Conservation (phyloP, 306 rosid species). For the Quercus berberidifolia region DNA sequence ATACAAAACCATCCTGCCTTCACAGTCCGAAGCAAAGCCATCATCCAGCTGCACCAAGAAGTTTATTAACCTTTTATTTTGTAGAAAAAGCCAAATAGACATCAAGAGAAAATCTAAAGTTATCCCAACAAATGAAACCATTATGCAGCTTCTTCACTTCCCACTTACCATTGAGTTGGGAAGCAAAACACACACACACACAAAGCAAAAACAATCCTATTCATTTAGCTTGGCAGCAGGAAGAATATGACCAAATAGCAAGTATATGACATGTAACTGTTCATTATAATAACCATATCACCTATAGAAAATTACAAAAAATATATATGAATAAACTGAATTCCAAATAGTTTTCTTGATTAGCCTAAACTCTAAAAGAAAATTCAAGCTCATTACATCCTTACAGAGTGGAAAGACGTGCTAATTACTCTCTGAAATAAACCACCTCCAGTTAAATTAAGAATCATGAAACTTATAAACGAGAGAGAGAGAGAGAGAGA, state of each 20-base stretch:
- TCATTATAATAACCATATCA: no score
- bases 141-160: background rate
- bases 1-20: slow-evolving; percentile 37
- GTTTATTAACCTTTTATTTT: background rate
- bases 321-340: background rate
- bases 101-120: background rate
- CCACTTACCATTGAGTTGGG: background rate
- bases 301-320: background rate
- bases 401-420: no score
- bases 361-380: no score
- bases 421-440: background rate
- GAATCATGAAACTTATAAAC: background rate
- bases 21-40: slow-evolving; percentile 48
- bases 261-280: no score
- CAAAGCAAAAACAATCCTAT: background rate
- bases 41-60: slow-evolving; percentile 61
- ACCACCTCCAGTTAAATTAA: background rate
- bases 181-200: background rate
- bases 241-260: background rate
- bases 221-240: background rate
- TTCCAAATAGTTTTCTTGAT: background rate
- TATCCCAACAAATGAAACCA: background rate
- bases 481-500: background rate
- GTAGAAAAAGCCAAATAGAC: background rate
- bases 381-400: no score